Percentiles rank a stretch among this genome's conserved stretches.
Conservation (phyloP, 78 protist species). For the Dictyostelium capitatum region DNA sequence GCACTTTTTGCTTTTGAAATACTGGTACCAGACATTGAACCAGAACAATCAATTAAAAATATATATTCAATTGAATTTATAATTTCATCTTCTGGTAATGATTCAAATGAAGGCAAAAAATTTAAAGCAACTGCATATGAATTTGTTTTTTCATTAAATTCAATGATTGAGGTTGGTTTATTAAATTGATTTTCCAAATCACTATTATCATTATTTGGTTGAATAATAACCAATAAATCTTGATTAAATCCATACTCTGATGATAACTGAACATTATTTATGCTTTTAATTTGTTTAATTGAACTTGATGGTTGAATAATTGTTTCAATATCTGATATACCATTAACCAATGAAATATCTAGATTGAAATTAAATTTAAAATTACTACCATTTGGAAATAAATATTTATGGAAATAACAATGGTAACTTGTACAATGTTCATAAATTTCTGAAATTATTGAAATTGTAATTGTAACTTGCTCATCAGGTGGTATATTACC, state of each 20-base stretch:
- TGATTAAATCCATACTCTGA: too few species aligned
- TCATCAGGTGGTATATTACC: constrained; percentile 88
- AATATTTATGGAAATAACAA: constrained; percentile 9
- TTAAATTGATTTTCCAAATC: neutral
- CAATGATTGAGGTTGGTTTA: constrained; percentile 10
- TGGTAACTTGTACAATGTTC: neutral
- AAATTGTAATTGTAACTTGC: constrained; percentile 43
- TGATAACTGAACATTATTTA: too few species aligned
- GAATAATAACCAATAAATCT: too few species aligned
- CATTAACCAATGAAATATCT: too few species aligned
- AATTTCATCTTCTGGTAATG: neutral
- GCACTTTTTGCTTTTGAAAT: constrained; percentile 10
- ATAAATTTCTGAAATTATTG: constrained; percentile 83
- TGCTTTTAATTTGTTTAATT: too few species aligned
- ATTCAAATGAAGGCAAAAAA: neutral
- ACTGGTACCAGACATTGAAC: constrained; percentile 20
- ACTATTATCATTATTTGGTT: too few species aligned
- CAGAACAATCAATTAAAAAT: constrained; percentile 3
- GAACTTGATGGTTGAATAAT: too few species aligned
- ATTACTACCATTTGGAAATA: constrained; percentile 5
- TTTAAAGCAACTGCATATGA: constrained; percentile 20
- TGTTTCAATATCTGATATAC: too few species aligned
- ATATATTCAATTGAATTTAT: constrained; percentile 18
- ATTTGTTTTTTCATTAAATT: neutral
- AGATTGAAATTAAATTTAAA: neutral